Conservation (phyloP, 2,329 filamentous ascomycete species). For the Curvularia eragrostidis region DNA sequence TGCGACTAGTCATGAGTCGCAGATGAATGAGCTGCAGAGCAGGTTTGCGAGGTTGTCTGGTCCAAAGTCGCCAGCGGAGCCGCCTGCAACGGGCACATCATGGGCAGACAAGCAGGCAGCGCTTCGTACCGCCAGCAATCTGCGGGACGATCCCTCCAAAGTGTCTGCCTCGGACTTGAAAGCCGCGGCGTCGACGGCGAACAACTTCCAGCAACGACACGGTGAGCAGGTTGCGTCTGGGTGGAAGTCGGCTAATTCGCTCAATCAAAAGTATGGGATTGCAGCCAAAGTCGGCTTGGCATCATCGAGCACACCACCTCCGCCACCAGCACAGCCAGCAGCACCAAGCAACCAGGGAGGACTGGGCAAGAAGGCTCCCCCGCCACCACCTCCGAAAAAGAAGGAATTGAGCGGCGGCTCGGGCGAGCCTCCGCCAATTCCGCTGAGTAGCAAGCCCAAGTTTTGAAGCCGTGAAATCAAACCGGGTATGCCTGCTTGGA, state of each 20-base stretch:
- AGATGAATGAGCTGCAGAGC: slow-evolving; percentile 71
- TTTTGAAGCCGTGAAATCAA: slow-evolving; percentile 19
- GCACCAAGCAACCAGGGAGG: slow-evolving; percentile 32
- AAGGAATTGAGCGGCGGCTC: slow-evolving; percentile 53
- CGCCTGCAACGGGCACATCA: slow-evolving; percentile 61
- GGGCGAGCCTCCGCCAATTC: slow-evolving; percentile 61
- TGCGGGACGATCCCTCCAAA: slow-evolving; percentile 67
- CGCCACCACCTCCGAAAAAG: slow-evolving; percentile 66
- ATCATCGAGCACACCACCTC: slow-evolving; percentile 31
- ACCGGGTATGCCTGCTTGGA: neutral
- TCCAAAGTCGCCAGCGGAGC: slow-evolving; percentile 36
- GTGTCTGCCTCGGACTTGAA: slow-evolving; percentile 66
- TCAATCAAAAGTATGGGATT: slow-evolving; percentile 69
- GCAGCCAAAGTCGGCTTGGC: slow-evolving; percentile 55
- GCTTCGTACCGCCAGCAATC: slow-evolving; percentile 64
- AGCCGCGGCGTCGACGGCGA: slow-evolving; percentile 66
- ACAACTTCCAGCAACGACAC: slow-evolving; percentile 74
- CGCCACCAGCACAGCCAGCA: slow-evolving; percentile 39
- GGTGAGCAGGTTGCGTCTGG: slow-evolving; percentile 71
- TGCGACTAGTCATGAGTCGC: slow-evolving; percentile 43
- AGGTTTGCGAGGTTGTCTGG: slow-evolving; percentile 61
- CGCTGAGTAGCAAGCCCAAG: slow-evolving; percentile 64
- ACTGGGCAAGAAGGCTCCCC: slow-evolving; percentile 61
- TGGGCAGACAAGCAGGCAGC: slow-evolving; percentile 69
- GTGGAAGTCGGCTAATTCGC: slow-evolving; percentile 61